These are phyloP conservation scores for Thraustochytrium striatum DNA, from an alignment of 352 stramenopile species.

Conservation along the genomic window DNA sequence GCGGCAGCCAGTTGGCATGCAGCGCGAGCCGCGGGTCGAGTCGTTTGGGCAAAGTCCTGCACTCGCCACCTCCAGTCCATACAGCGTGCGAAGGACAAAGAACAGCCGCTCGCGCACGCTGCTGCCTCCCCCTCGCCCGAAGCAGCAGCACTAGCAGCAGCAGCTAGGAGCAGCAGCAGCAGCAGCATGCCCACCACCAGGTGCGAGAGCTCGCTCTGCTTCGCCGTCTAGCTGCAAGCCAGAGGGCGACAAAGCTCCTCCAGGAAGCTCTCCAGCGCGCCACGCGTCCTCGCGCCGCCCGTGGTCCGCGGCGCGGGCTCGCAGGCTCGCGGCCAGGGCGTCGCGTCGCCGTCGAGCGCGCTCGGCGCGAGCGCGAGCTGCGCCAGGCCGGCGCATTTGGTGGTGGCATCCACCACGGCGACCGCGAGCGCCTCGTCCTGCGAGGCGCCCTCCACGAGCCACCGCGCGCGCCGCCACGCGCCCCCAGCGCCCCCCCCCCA, in stretches of 20 bases:
- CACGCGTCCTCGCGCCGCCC: too few species aligned
- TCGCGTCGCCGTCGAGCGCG: not conserved
- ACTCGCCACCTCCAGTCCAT: not conserved
- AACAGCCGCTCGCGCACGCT: not conserved
- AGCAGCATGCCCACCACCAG: too few species aligned
- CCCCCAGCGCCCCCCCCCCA: not conserved
- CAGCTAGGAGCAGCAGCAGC: too few species aligned
- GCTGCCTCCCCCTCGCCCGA: too few species aligned
- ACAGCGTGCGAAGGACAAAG: not conserved
- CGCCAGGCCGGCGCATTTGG: not conserved
- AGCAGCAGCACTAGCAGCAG: too few species aligned
- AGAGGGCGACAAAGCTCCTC: too few species aligned
- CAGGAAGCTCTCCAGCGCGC: too few species aligned
- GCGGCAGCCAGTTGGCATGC: conserved; percentile 11
- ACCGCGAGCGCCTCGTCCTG: not conserved
- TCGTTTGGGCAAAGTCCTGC: not conserved
- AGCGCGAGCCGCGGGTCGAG: not conserved
- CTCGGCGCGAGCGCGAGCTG: not conserved
- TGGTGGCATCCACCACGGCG: not conserved
- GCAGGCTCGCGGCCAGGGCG: not conserved
- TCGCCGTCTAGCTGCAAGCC: too few species aligned
- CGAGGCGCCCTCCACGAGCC: conserved; percentile 1
- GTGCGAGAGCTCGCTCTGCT: too few species aligned
- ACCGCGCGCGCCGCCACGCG: not conserved
- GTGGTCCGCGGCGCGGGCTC: too few species aligned